Percentiles rank a stretch among this genome's conserved stretches.
Conservation (phyloP, 768 basidiomycete species). For the Nidularia sp. region DNA sequence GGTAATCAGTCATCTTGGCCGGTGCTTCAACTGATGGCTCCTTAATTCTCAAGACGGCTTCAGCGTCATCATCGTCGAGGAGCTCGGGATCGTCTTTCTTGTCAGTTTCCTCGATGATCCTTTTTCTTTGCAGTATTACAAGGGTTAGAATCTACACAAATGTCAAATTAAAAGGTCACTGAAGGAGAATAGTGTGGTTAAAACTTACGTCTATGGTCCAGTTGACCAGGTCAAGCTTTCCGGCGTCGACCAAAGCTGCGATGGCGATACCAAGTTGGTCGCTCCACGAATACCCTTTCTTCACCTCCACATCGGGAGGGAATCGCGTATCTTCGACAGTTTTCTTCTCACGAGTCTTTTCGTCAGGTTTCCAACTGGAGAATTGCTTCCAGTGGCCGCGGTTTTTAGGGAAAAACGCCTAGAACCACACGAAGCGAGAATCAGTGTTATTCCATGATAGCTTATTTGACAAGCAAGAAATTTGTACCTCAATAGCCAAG, state of each 20-base stretch:
- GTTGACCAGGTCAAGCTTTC: conserved; percentile 58
- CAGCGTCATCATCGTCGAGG: conserved; percentile 19
- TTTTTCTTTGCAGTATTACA: conserved; percentile 55
- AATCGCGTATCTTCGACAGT: conserved; percentile 38
- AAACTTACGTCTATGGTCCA: conserved; percentile 77
- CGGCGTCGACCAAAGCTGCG: conserved; percentile 65
- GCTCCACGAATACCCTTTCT: conserved; percentile 85
- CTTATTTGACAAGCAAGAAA: neutral
- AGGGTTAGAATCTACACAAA: conserved; percentile 50
- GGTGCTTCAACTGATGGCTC: conserved; percentile 67
- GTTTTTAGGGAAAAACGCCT: conserved; percentile 92
- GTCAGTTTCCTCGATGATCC: conserved; percentile 61
- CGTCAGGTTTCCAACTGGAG: conserved; percentile 71
- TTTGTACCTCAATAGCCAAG: conserved; percentile 79
- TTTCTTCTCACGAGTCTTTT: conserved; percentile 28
- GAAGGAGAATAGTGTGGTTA: neutral
- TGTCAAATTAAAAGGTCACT: no score
- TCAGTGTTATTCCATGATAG: neutral
- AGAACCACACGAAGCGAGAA: neutral
- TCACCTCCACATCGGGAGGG: conserved; percentile 72
- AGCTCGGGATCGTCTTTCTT: conserved; percentile 29
- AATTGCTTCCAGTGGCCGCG: conserved; percentile 82
- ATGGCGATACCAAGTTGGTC: conserved; percentile 88
- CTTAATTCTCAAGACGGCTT: conserved; percentile 17
- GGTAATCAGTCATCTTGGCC: conserved; percentile 67